Percentiles rank a stretch among this genome's conserved stretches.
Conservation (phyloP, 2,329 filamentous ascomycete genomes). For the Hirsutella minnesotensis region DNA sequence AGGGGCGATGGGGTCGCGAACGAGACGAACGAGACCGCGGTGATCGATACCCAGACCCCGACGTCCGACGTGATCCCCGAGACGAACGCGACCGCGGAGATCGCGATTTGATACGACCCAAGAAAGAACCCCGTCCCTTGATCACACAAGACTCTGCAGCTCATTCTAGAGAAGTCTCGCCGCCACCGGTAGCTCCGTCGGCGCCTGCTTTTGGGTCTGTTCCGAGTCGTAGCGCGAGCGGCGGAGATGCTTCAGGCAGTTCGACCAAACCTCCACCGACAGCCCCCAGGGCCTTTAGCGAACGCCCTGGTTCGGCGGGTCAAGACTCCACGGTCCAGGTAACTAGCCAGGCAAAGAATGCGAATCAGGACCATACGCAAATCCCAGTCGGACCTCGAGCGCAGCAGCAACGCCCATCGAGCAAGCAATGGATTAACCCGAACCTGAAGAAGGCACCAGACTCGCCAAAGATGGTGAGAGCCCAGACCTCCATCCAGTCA, state of each 20-base stretch:
- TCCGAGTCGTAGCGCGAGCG: constrained; percentile 30
- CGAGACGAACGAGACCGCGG: constrained; percentile 41
- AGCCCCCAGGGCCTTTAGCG: constrained; percentile 38
- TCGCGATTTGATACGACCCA: constrained; percentile 35
- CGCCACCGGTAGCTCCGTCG: constrained; percentile 44
- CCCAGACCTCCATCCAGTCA: constrained; percentile 35
- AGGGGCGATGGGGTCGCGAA: constrained; percentile 46
- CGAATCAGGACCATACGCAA: constrained; percentile 28
- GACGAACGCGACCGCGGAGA: constrained; percentile 35
- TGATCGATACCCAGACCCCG: constrained; percentile 28
- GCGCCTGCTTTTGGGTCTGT: constrained; percentile 47
- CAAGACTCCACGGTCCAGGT: constrained; percentile 21
- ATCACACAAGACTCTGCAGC: constrained; percentile 34
- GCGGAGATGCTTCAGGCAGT: constrained; percentile 17
- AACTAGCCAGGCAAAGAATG: constrained; percentile 29
- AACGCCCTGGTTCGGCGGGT: constrained; percentile 33
- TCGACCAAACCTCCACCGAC: constrained; percentile 41
- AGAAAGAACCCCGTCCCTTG: constrained; percentile 35
- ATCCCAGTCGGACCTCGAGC: constrained; percentile 43
- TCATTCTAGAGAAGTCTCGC: constrained; percentile 39
- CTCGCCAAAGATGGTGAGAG: constrained; percentile 38
- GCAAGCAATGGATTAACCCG: constrained; percentile 50
- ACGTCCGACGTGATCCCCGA: constrained; percentile 30
- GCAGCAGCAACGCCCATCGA: constrained; percentile 39
- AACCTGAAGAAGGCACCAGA: constrained; percentile 38